phyloP scores from a whole-genome alignment of 495 filamentous ascomycete genomes.

The Rhypophila decipiens region DNA sequence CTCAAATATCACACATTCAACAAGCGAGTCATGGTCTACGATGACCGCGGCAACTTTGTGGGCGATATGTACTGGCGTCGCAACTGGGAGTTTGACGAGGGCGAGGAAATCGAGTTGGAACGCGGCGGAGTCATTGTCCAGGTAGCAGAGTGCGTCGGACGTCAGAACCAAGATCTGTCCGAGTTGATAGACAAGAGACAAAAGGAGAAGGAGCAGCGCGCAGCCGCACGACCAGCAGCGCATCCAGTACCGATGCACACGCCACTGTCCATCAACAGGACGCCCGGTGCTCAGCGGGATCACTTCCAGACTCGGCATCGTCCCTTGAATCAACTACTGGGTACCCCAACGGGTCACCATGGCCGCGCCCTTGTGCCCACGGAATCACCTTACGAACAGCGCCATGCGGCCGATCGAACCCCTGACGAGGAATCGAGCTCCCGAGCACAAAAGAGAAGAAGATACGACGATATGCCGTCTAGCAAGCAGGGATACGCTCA shows the following conservation, averaged over 20 bases:
- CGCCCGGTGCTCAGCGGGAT: constrained; percentile 4
- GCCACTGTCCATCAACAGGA: constrained; percentile 1
- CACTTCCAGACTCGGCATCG: constrained; percentile 34
- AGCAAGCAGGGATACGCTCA: constrained; percentile 47
- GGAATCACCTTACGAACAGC: constrained; percentile 46
- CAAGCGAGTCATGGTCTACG: constrained; percentile 85
- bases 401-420: constrained; percentile 21
- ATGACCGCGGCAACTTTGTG: constrained; percentile 69
- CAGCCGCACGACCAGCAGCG: constrained; percentile 20
- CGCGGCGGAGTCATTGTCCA: constrained; percentile 67
- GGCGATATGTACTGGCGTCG: constrained; percentile 81
- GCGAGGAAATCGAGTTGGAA: constrained; percentile 78
- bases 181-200: constrained; percentile 61
- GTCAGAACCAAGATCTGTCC: constrained; percentile 68
- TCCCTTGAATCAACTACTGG: constrained; percentile 39
- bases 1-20: constrained; percentile 88
- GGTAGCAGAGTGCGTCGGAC: constrained; percentile 67
- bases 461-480: constrained; percentile 27
- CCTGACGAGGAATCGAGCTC: constrained; percentile 7
- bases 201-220: constrained; percentile 41
- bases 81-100: constrained; percentile 56
- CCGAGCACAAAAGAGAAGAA: constrained; percentile 31
- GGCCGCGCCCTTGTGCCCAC: constrained; percentile 41
- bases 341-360: constrained; percentile 43
- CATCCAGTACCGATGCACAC: constrained; percentile 9